These are phyloP conservation scores for Pseudocercospora fijiensis DNA, from an alignment of 2,329 filamentous ascomycete genomes.

Conservation along the genomic window DNA sequence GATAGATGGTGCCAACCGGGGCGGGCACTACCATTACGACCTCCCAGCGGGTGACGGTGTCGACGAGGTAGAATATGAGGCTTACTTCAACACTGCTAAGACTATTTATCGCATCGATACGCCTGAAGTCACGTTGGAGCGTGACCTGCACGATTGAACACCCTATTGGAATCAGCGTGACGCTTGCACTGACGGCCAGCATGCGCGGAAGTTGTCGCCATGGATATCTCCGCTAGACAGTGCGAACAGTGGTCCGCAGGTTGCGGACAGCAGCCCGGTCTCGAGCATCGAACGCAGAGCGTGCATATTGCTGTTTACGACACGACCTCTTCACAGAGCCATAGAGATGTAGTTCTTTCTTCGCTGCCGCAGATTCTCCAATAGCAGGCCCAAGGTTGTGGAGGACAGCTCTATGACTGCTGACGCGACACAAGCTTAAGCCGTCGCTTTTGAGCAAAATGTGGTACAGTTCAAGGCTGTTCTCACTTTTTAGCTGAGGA, in stretches of 20 bases:
- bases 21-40: slow-evolving; percentile 38
- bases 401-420: neutral
- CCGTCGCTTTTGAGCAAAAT: neutral
- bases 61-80: slow-evolving; percentile 36
- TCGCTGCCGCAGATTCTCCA: too few species aligned
- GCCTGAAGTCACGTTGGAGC: slow-evolving; percentile 30
- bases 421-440: neutral
- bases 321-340: too few species aligned
- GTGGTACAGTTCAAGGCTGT: neutral
- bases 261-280: too few species aligned
- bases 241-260: too few species aligned
- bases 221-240: too few species aligned
- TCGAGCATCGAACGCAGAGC: too few species aligned
- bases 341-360: too few species aligned
- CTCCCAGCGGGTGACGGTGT: slow-evolving; percentile 20
- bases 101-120: slow-evolving; percentile 35
- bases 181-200: too few species aligned
- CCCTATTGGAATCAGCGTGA: neutral
- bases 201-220: too few species aligned
- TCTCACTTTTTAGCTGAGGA: neutral
- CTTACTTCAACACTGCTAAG: slow-evolving; percentile 36
- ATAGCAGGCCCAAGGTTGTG: too few species aligned
- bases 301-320: too few species aligned
- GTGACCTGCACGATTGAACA: slow-evolving; percentile 33
- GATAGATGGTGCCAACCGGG: slow-evolving; percentile 27